A percentile compares a stretch with the other conserved stretches of the same genome.
phyloP scores from a whole-genome alignment of 192 early-diverging fungal genomes.

The Mortierella hygrophila region DNA sequence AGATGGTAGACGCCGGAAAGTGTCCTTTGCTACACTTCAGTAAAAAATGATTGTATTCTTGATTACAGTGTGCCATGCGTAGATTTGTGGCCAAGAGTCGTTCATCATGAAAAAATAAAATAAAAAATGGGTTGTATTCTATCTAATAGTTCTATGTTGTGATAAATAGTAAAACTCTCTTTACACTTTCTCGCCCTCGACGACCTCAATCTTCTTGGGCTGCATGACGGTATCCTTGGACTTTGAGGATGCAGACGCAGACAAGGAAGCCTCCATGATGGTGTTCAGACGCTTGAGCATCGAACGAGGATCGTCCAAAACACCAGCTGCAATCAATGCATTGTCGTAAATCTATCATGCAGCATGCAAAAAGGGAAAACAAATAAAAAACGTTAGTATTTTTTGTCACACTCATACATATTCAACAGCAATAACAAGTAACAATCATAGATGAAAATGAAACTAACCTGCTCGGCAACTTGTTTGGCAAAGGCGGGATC shows the following conservation, averaged over 20 bases:
- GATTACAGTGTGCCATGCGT: too few relatives aligned
- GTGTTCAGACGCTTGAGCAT: constrained; percentile 83
- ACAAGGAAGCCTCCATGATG: constrained; percentile 58
- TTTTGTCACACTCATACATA: neutral
- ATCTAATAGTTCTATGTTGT: neutral
- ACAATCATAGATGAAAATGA: neutral
- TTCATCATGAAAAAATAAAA: neutral
- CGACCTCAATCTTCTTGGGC: constrained; percentile 51
- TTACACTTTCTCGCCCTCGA: constrained; percentile 53
- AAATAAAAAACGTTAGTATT: neutral
- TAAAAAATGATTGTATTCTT: too few relatives aligned
- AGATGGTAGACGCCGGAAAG: constrained; percentile 47
- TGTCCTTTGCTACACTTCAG: neutral
- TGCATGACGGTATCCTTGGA: constrained; percentile 45
- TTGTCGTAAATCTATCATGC: constrained; percentile 71
- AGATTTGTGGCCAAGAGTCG: too few relatives aligned
- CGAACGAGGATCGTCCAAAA: constrained; percentile 80
- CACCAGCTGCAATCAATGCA: constrained; percentile 81
- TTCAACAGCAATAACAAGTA: too few relatives aligned
- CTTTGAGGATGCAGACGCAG: constrained; percentile 21
- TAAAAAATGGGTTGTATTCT: neutral
- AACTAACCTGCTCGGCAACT: constrained; percentile 74
- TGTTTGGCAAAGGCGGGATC: constrained; percentile 75
- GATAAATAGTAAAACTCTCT: neutral
- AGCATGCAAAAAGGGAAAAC: neutral